Evolutionary conservation across 2,329 filamentous ascomycete genomes (phyloP).

Genomic region (Rutstroemia sp.): DNA sequence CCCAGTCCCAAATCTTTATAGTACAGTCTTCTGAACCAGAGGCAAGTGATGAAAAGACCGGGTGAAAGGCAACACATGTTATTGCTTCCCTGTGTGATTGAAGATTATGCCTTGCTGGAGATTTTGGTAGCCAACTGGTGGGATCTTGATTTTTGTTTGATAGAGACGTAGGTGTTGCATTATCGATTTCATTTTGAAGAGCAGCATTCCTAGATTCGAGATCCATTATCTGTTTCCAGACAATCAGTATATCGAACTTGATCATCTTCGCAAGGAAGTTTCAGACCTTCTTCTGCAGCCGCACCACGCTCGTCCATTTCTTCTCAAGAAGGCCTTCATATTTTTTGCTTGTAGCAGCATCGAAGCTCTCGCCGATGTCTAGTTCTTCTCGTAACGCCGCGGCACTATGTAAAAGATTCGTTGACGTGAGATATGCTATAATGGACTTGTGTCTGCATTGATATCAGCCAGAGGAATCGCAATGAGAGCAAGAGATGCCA

Average conservation of each 20-base stretch:
- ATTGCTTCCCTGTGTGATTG: slow-evolving; percentile 76
- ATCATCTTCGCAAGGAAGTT: slow-evolving; percentile 4
- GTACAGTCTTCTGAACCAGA: slow-evolving; percentile 88
- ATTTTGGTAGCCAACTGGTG: slow-evolving; percentile 75
- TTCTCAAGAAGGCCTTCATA: slow-evolving; percentile 93
- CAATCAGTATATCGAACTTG: slow-evolving; percentile 6
- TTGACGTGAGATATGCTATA: slow-evolving; percentile 76
- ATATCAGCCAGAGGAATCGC: slow-evolving; percentile 17
- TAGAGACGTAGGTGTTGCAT: slow-evolving; percentile 67
- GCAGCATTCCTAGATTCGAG: slow-evolving; percentile 67
- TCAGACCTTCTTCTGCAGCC: slow-evolving; percentile 85
- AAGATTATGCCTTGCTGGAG: slow-evolving; percentile 72
- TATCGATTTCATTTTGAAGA: slow-evolving; percentile 79
- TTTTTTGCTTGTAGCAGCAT: slow-evolving; percentile 79
- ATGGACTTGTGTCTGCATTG: slow-evolving; percentile 77
- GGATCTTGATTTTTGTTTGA: slow-evolving; percentile 79
- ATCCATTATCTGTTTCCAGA: slow-evolving; percentile 71
- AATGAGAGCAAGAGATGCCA: slow-evolving; percentile 6
- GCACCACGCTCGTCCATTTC: slow-evolving; percentile 96
- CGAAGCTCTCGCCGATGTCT: slow-evolving; percentile 62
- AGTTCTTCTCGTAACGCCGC: slow-evolving; percentile 69
- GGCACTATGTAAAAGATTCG: slow-evolving; percentile 62
- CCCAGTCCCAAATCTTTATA: slow-evolving; percentile 98
- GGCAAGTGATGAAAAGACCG: slow-evolving; percentile 81
- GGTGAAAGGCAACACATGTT: slow-evolving; percentile 87